Conservation (phyloP, 1,284 basidiomycete genomes). For the Pholiota adiposa region DNA sequence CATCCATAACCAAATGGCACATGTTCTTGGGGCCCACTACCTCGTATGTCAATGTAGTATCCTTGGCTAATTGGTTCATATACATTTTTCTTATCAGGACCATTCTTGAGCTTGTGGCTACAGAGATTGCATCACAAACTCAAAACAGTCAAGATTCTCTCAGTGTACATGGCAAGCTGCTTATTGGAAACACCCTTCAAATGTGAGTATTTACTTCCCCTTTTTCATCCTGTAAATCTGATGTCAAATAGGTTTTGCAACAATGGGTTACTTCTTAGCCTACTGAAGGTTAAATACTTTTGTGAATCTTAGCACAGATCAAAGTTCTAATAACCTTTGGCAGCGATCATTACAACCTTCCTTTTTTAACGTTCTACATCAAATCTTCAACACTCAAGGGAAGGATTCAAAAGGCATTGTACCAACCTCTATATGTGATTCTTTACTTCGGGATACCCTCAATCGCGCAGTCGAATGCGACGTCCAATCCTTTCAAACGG, state of each 20-base stretch:
- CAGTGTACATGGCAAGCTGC: slow-evolving; percentile 54
- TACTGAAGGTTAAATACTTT: slow-evolving; percentile 53
- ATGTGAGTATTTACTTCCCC: slow-evolving; percentile 40
- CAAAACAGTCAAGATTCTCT: slow-evolving; percentile 61
- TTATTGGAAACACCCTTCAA: slow-evolving; percentile 55
- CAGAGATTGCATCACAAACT: slow-evolving; percentile 49
- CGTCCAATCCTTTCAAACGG: slow-evolving; percentile 46
- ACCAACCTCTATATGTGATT: slow-evolving; percentile 48
- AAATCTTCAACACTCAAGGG: slow-evolving; percentile 45
- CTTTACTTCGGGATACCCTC: slow-evolving; percentile 59
- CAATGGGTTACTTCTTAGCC: slow-evolving; percentile 55
- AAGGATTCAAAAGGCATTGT: slow-evolving; percentile 29
- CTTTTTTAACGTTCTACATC: slow-evolving; percentile 58
- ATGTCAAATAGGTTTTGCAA: slow-evolving; percentile 43
- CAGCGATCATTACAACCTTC: slow-evolving; percentile 51
- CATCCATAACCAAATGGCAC: slow-evolving; percentile 64
- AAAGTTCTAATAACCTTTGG: neutral
- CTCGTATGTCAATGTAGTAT: slow-evolving; percentile 18
- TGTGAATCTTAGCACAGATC: neutral
- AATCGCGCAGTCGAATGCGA: slow-evolving; percentile 53
- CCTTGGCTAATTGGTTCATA: neutral
- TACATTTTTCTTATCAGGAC: slow-evolving; percentile 26
- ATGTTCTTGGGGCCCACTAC: slow-evolving; percentile 47
- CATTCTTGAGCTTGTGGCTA: slow-evolving; percentile 51
- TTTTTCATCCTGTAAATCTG: slow-evolving; percentile 6